Base-by-base conservation (phyloP, 805 yeast genomes). In the Vanderwaltozyma polyspora region DNA sequence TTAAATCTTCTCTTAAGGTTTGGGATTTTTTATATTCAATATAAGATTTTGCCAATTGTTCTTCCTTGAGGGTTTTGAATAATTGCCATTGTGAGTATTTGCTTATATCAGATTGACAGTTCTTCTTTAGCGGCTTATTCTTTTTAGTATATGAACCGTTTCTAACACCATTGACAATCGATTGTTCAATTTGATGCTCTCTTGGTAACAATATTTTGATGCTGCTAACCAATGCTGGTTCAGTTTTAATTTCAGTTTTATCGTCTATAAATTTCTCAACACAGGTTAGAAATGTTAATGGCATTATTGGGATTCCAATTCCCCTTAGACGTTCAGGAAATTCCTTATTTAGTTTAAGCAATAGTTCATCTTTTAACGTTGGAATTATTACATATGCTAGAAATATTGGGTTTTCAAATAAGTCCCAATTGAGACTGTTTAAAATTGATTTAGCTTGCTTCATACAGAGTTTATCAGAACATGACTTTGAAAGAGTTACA, bases 391-490 rank as follows among this genome's bases (percentile, higher is more conserved):
- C 40, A 46, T 66, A 75, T 19, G 61, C 59, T 19, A 81, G 46
- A 34, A 40, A 54, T 0, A 55, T 32, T 4, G 55, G 55, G 7
- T 31, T 19, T 4, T 35, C 39, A 24, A 57, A 37, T 41, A 68
- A 11, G 62, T 48, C 5, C 63, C 62, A 60, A 2, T 70, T 67
- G 6, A 69, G 32, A 4, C 71, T 49, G 44, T 69, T 77, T 28
- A 71, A 51, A 3, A 79, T 32, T 0, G 85, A 79, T 0, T 64
- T 61, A 24, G 61, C 57, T 51, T 84, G 95, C 38, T 68, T 67
- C 32, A 78, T 34, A 28, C 82, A 67, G 18, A 89, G 54, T 48
- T 89, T 89, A 53, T 89, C 97, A 1, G 93, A 75, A 52, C 97
- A 89, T 1, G 95, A 83, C 53, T 86, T 89, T 21, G 93, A 81